A percentile compares a stretch with the other conserved stretches of the same genome.
These are phyloP conservation scores for Alternaria dauci DNA, from an alignment of 2,329 filamentous ascomycete genomes.

Conservation along the genomic window DNA sequence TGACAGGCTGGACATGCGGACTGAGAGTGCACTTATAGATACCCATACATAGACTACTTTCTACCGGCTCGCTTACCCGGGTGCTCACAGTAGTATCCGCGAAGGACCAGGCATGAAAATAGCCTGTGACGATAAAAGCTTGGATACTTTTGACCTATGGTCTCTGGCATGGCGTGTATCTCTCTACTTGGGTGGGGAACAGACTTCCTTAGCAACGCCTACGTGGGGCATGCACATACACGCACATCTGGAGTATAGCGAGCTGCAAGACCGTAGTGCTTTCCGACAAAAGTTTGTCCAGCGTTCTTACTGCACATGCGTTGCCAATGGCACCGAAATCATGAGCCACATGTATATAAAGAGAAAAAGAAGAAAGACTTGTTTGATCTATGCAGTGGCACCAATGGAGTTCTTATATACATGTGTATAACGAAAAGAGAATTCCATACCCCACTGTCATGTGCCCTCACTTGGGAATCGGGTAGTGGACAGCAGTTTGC, in stretches of 20 bases:
- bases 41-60: constrained; percentile 24
- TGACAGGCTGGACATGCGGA: background rate
- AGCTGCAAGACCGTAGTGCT: background rate
- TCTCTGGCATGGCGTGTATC: background rate
- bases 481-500: background rate
- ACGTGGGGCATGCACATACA: background rate
- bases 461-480: constrained; percentile 1
- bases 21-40: constrained; percentile 11
- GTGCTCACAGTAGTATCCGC: background rate
- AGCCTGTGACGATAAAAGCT: background rate
- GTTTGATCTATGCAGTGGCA: constrained; percentile 13
- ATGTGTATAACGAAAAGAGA: constrained; percentile 17
- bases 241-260: background rate
- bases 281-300: background rate
- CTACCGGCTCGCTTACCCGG: background rate
- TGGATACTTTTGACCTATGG: background rate
- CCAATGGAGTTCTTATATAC: constrained; percentile 26
- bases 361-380: constrained; percentile 7
- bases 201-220: background rate
- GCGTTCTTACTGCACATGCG: background rate
- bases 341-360: background rate
- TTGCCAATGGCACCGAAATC: background rate
- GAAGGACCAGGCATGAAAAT: background rate
- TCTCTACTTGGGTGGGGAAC: background rate
- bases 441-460: background rate